These are phyloP conservation scores for Rhizopus sp. DNA, from an alignment of 371 early-diverging fungal species.

Conservation along the genomic window DNA sequence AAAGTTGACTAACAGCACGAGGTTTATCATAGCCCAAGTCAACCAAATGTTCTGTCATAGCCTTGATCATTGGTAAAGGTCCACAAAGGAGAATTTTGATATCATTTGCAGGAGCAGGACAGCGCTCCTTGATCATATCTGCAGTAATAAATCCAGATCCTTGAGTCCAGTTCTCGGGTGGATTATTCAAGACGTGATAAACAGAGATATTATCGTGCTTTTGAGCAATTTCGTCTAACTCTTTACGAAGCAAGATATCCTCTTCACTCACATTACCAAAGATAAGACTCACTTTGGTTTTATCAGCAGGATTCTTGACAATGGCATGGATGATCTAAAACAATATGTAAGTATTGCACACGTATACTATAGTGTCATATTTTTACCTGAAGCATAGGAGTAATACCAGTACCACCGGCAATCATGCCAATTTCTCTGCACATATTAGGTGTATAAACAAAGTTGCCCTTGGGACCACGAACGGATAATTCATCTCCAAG, in stretches of 20 bases:
- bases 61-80: constrained; percentile 92
- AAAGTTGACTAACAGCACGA: constrained; percentile 81
- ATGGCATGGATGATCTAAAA: constrained; percentile 80
- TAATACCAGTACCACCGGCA: constrained; percentile 92
- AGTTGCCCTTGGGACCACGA: constrained; percentile 89
- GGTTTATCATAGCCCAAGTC: constrained; percentile 78
- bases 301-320: constrained; percentile 82
- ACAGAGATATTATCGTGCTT: constrained; percentile 83
- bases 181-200: constrained; percentile 83
- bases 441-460: constrained; percentile 82
- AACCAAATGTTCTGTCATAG: constrained; percentile 72
- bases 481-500: constrained; percentile 78
- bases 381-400: constrained; percentile 81
- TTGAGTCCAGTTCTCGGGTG: constrained; percentile 85
- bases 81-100: constrained; percentile 95
- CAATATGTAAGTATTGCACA: neutral
- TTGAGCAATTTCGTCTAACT: constrained; percentile 77
- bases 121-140: constrained; percentile 74
- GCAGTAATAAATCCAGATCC: constrained; percentile 86
- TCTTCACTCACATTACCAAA: constrained; percentile 91
- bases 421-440: constrained; percentile 86
- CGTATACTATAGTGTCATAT: neutral
- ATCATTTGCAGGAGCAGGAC: constrained; percentile 77
- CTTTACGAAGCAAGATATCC: constrained; percentile 86
- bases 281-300: constrained; percentile 80